Evolutionary conservation across 108 stramenopile species (phyloP), one percentile per base, ranked within the genome.

Genomic region (Seminavis robusta): DNA sequence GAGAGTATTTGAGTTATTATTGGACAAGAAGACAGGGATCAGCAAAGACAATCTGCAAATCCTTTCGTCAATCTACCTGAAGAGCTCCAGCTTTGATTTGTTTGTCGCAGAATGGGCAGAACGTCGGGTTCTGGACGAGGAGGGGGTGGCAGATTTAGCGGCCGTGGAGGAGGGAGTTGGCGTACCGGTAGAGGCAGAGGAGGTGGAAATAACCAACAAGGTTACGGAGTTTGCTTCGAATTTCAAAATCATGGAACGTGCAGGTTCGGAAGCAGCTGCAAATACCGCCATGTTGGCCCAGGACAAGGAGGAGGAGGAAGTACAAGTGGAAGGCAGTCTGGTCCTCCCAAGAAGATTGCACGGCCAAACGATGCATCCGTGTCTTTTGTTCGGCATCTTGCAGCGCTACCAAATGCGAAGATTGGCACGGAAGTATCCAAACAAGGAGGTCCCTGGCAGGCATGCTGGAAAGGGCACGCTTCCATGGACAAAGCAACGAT

Each of bases 251-350:
- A 42, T 11, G 66, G 66, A 33, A 44, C 25, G 21, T 67, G 66
- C 29, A 28, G 16, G 25, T 44, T 29, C 30, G 66, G 66, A 24
- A 37, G 40, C 27, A 67, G 27, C 34, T 67, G 66, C 17, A 50
- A 28, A 25, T 67, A 52, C 30, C 43, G 30, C 16, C 66, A 67
- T 59, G n/a, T n/a, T n/a, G n/a, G n/a, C n/a, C n/a, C n/a, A n/a
- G n/a, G n/a, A n/a, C n/a, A n/a, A n/a, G 47, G 57, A 34, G 46
- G 15, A 26, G 26, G 30, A 30, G 33, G 37, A 24, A 40, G 54
- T 21, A 10, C 48, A 50, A 28, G 48, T 20, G 16, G 48, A 20
- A 50, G 48, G 24, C 5, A 9, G 8, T 5, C 24, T 20, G 7
- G 27, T 5, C 27, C 48, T 4, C 4, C 48, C n/a, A 6, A 8